Conservation (phyloP, 1,284 basidiomycete species). For the Farysia itapuensis region DNA sequence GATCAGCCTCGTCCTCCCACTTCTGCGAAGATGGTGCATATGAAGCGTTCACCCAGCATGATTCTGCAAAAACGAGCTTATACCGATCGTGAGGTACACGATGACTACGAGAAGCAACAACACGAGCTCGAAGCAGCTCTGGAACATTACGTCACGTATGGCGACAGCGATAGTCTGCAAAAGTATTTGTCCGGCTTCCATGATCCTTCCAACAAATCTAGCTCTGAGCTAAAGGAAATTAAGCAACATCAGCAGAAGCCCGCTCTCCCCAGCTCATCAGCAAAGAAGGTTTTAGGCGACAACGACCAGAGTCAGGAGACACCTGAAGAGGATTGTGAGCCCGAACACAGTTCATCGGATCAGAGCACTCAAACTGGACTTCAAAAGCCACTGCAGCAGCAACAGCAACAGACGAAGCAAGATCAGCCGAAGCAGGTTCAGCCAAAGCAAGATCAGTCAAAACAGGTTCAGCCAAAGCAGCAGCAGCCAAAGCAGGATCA, state of each 20-base stretch:
- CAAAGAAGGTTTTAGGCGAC: too few relatives aligned
- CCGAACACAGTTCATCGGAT: neutral
- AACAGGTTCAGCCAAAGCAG: neutral
- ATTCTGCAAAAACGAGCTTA: too few relatives aligned
- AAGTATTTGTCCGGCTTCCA: conserved; percentile 12
- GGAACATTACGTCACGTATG: conserved; percentile 20
- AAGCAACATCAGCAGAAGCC: neutral
- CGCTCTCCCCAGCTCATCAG: too few relatives aligned
- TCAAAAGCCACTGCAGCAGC: too few relatives aligned
- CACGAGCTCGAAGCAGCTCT: conserved; percentile 15
- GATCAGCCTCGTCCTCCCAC: too few relatives aligned
- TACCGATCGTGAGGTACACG: too few relatives aligned
- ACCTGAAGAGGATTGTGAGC: neutral
- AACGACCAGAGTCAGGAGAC: too few relatives aligned
- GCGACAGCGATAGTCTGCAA: conserved; percentile 14
- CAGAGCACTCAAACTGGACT: too few relatives aligned
- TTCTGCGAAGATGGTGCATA: too few relatives aligned
- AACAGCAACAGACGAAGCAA: neutral
- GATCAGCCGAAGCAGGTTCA: neutral
- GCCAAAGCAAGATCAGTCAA: conserved; percentile 1
- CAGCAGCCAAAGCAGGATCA: conserved; percentile 1
- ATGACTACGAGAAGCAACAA: conserved; percentile 8
- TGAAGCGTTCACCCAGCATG: too few relatives aligned
- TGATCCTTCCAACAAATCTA: neutral
- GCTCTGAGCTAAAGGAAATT: neutral